Evolutionary conservation across 2,329 filamentous ascomycete genomes (phyloP).

Genomic region (Colletotrichum tabaci): DNA sequence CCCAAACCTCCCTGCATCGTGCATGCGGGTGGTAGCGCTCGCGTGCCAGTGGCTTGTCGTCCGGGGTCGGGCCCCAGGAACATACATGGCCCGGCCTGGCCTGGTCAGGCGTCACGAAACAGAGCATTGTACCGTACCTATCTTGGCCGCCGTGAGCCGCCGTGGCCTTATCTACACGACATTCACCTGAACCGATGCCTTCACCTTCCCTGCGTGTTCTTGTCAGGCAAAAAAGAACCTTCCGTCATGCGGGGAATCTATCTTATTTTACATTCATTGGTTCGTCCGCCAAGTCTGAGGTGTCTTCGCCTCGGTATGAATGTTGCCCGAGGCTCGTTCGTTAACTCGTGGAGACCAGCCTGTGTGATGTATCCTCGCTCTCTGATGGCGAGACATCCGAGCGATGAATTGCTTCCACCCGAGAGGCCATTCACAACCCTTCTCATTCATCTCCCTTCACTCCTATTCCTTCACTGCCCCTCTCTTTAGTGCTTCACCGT

Average conservation of each 20-base stretch:
- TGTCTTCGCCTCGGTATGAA: slow-evolving; percentile 28
- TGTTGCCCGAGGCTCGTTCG: slow-evolving; percentile 29
- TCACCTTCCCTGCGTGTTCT: not conserved
- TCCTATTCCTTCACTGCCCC: slow-evolving; percentile 51
- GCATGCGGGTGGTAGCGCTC: slow-evolving; percentile 22
- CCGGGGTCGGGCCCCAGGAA: slow-evolving; percentile 1
- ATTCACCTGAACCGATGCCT: too few relatives aligned
- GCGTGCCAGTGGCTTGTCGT: slow-evolving; percentile 15
- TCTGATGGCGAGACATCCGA: not conserved
- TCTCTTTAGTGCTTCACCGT: slow-evolving; percentile 71
- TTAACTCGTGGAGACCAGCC: slow-evolving; percentile 32
- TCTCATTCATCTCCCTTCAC: slow-evolving; percentile 36
- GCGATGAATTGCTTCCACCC: not conserved
- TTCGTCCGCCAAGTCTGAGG: slow-evolving; percentile 32
- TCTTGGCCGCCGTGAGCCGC: not conserved
- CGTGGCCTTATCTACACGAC: not conserved
- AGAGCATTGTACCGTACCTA: slow-evolving; percentile 1
- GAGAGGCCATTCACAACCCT: not conserved
- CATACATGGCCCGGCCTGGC: not conserved
- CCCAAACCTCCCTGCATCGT: slow-evolving; percentile 35
- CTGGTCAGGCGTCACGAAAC: not conserved
- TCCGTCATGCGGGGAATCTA: slow-evolving; percentile 41
- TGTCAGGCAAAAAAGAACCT: not conserved
- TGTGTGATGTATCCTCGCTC: slow-evolving; percentile 26
- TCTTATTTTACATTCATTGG: slow-evolving; percentile 41